phyloP scores from a whole-genome alignment of 345 rosid genomes.

The Hibiscus mutabilis region DNA sequence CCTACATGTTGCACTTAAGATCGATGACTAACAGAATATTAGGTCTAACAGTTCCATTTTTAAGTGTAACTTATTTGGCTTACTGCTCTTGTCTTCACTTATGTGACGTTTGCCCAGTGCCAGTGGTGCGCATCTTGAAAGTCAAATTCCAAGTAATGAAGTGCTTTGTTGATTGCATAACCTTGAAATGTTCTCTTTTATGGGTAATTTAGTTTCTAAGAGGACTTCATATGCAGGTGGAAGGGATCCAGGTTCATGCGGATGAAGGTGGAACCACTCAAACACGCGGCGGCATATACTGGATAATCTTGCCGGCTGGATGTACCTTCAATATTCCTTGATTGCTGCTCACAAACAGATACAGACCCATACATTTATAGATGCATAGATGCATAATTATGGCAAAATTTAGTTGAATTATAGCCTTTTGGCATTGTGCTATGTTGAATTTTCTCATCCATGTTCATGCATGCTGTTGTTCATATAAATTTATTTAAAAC shows the following conservation, averaged over 20 bases:
- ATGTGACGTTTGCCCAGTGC: background rate
- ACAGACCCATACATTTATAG: background rate
- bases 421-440: background rate
- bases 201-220: background rate
- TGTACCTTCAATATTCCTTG: conserved; percentile 29
- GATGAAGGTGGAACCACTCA: conserved; percentile 64
- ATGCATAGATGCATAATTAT: background rate
- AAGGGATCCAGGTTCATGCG: conserved; percentile 61
- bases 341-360: background rate
- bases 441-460: conserved; percentile 7
- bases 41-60: background rate
- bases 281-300: conserved; percentile 59
- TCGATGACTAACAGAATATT: background rate
- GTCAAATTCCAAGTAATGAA: background rate
- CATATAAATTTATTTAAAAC: conserved; percentile 4
- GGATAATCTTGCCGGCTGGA: conserved; percentile 63
- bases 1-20: background rate
- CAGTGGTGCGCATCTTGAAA: background rate
- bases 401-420: background rate
- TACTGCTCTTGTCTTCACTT: background rate
- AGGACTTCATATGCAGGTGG: conserved; percentile 34
- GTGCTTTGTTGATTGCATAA: background rate
- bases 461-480: background rate
- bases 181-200: background rate
- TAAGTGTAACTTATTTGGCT: background rate